A percentile compares a stretch with the other conserved stretches of the same genome.
These are phyloP conservation scores for Terana coerulea DNA, from an alignment of 768 basidiomycete species.

Conservation along the genomic window DNA sequence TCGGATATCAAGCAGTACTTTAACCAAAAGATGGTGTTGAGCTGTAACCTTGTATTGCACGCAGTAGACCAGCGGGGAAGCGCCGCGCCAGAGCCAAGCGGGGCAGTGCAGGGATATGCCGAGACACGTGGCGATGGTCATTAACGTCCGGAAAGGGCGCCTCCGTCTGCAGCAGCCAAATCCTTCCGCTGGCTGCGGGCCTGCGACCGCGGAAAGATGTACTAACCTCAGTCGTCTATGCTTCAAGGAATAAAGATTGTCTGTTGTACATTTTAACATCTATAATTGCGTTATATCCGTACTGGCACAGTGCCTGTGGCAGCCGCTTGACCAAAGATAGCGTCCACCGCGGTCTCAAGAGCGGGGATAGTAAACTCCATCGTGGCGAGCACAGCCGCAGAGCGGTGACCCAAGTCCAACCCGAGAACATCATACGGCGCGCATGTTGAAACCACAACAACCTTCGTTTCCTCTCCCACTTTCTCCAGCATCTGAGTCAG, in stretches of 20 bases:
- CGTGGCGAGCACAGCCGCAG: slow-evolving; percentile 40
- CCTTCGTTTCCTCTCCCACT: slow-evolving; percentile 22
- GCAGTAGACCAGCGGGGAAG: neutral
- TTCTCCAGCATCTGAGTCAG: slow-evolving; percentile 28
- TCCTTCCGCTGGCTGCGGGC: too few relatives aligned
- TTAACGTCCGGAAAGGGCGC: neutral
- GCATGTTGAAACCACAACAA: slow-evolving; percentile 57
- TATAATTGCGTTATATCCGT: neutral
- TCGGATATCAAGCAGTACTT: too few relatives aligned
- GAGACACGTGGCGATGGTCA: neutral
- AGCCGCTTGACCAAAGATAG: slow-evolving; percentile 39
- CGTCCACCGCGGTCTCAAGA: slow-evolving; percentile 39
- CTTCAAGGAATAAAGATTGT: neutral
- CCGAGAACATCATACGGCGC: slow-evolving; percentile 60
- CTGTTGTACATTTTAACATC: neutral
- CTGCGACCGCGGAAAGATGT: too few relatives aligned
- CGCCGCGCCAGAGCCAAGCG: neutral
- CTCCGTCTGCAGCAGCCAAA: too few relatives aligned
- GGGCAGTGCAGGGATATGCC: slow-evolving; percentile 2
- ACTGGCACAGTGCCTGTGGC: slow-evolving; percentile 29
- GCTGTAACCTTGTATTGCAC: neutral
- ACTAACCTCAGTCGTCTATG: neutral
- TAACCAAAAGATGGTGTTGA: neutral
- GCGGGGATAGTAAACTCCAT: slow-evolving; percentile 59
- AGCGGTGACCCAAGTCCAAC: slow-evolving; percentile 22